Evolutionary conservation across 164 flowering plant genomes (phyloP), one percentile per base, ranked within the genome.

Genomic region (Cinnamomum micranthum): DNA sequence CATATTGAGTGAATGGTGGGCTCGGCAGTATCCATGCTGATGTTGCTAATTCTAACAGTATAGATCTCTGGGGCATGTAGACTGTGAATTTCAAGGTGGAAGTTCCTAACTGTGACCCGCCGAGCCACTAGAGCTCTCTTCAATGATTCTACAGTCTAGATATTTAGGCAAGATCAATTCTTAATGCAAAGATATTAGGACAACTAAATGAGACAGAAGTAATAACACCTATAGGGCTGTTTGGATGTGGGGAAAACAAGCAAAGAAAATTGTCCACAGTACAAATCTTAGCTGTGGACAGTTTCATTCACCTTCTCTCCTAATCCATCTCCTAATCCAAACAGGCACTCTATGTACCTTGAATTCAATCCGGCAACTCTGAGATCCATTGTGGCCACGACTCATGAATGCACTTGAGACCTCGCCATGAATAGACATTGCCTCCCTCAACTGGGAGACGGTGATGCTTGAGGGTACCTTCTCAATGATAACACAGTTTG

Each of bases 61-160:
- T 76, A 67, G 68, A 68, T n/a, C 64, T 72, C 59, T 59, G 68
- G 28, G 12, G 23, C 71, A 51, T 13, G 73, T n/a, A 71, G 71
- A 71, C 77, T 74, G 20, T 2, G 70, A 74, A 83, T 73, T 64
- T 75, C 76, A 52, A 80, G 74, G 55, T 62, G 50, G 19, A 50
- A 67, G 55, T 76, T 25, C 50, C 65, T 70, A 13, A 81, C 68
- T 9, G 67, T 67, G 20, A 80, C 63, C 62, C 41, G 41, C 50
- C 78, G 74, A 71, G 70, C 76, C 6, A 72, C 69, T 70, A 80
- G 25, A 35, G 85, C 87, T 80, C 69, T 78, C 73, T 25, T 47
- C 73, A 75, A 72, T 65, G 85, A 80, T 67, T 83, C 81, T n/a
- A 50, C 50, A 15, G 65, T 76, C 87, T 85, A 68, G 25, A 77